phyloP scores from a whole-genome alignment of 345 rosid genomes.

The Combretum micranthum region DNA sequence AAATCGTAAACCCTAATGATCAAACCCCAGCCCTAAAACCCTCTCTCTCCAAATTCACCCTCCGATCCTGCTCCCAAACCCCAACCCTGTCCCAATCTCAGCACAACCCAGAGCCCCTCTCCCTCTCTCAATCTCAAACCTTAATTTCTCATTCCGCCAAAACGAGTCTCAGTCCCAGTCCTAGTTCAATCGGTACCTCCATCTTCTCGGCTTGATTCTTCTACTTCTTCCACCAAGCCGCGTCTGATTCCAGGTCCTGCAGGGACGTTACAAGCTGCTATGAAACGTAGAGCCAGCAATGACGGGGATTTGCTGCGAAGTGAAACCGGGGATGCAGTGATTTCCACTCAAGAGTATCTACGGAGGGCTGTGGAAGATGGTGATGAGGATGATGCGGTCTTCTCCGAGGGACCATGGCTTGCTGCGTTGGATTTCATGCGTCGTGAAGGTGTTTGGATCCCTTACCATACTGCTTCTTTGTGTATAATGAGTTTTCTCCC shows the following conservation, averaged over 20 bases:
- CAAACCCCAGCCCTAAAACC: conserved; percentile 5
- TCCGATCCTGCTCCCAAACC: conserved; percentile 17
- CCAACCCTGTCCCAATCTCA: background rate
- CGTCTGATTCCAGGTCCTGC: conserved; percentile 72
- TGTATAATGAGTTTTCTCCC: background rate
- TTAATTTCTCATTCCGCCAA: conserved; percentile 1
- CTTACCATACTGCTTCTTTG: background rate
- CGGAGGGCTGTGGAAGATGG: conserved; percentile 56
- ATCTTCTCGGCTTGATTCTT: background rate
- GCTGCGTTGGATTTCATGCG: conserved; percentile 53
- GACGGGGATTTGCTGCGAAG: conserved; percentile 9
- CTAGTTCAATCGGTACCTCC: background rate
- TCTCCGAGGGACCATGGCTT: conserved; percentile 55
- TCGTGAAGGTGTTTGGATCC: conserved; percentile 33
- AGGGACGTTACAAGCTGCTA: conserved; percentile 53
- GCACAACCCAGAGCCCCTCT: conserved; percentile 2
- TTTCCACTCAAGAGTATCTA: conserved; percentile 72
- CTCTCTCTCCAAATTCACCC: conserved; percentile 12
- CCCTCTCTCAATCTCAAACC: conserved; percentile 6
- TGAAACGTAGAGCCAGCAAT: conserved; percentile 36
- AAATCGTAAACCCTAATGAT: conserved; percentile 11
- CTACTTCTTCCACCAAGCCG: conserved; percentile 8
- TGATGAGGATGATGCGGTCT: conserved; percentile 47
- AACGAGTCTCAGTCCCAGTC: no score
- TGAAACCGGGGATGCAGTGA: conserved; percentile 21